Conservation (phyloP, 2,329 filamentous ascomycete species). For the Myriosclerotinia curreyana region DNA sequence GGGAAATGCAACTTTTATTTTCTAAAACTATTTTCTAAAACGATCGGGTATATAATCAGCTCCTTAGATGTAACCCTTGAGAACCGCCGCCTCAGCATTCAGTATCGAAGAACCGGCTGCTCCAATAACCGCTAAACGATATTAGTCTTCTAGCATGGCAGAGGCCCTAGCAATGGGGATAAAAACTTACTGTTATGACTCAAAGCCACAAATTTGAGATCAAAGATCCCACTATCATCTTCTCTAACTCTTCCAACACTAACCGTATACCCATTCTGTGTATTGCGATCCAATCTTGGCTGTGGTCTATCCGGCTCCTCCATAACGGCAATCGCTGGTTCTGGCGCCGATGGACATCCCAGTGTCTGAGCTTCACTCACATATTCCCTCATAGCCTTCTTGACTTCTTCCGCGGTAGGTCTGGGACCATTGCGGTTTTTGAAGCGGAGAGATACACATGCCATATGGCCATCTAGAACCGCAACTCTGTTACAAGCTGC, state of each 20-base stretch:
- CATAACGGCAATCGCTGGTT: constrained; percentile 79
- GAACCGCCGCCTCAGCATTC: constrained; percentile 86
- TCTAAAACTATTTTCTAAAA: background rate
- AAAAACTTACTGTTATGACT: constrained; percentile 65
- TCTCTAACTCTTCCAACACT: constrained; percentile 79
- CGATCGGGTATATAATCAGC: background rate
- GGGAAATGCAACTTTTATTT: background rate
- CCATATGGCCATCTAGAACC: constrained; percentile 93
- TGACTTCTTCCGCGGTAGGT: constrained; percentile 73
- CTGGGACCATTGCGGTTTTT: constrained; percentile 60
- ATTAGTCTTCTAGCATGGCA: constrained; percentile 18
- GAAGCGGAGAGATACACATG: constrained; percentile 87
- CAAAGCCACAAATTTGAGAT: constrained; percentile 90
- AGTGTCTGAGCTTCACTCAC: constrained; percentile 76
- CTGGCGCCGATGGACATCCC: constrained; percentile 83
- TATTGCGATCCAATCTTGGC: constrained; percentile 83
- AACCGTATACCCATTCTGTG: constrained; percentile 82
- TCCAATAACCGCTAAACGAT: constrained; percentile 72
- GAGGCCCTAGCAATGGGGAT: background rate
- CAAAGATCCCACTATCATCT: constrained; percentile 85
- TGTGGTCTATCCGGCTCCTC: constrained; percentile 89
- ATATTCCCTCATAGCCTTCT: constrained; percentile 75
- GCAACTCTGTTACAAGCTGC: constrained; percentile 90
- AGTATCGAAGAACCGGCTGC: constrained; percentile 94
- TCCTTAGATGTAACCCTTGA: constrained; percentile 70